These are phyloP conservation scores for Ophiobolus disseminans DNA, from an alignment of 2,329 filamentous ascomycete genomes.

Conservation along the genomic window DNA sequence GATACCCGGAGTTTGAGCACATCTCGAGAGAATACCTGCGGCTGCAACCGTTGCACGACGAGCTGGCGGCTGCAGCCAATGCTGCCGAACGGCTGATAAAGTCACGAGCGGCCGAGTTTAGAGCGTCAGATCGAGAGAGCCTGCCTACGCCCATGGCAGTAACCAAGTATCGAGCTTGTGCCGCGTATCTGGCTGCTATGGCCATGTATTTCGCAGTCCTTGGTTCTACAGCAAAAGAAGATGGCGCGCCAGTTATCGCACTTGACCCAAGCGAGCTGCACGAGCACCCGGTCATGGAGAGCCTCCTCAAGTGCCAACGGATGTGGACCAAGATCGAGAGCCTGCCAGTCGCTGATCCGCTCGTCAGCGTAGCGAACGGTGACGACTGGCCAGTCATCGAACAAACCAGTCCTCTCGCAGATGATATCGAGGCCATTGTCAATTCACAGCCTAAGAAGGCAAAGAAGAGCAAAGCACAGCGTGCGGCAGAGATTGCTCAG, in stretches of 20 bases:
- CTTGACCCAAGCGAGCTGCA: slow-evolving; percentile 80
- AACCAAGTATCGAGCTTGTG: slow-evolving; percentile 79
- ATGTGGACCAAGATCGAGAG: slow-evolving; percentile 79
- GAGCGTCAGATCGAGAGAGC: slow-evolving; percentile 13
- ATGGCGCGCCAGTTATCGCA: slow-evolving; percentile 60
- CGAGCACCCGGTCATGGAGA: slow-evolving; percentile 91
- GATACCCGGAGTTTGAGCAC: slow-evolving; percentile 92
- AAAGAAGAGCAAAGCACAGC: slow-evolving; percentile 58
- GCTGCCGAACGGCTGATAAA: slow-evolving; percentile 58
- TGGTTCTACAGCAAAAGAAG: slow-evolving; percentile 74
- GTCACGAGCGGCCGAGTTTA: slow-evolving; percentile 32
- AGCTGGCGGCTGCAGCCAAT: slow-evolving; percentile 65
- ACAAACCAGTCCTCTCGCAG: slow-evolving; percentile 39
- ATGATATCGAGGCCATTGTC: slow-evolving; percentile 44
- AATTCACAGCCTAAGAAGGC: slow-evolving; percentile 44
- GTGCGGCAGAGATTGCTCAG: slow-evolving; percentile 60
- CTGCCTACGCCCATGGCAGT: slow-evolving; percentile 42
- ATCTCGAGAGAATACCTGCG: slow-evolving; percentile 79
- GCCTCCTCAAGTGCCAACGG: slow-evolving; percentile 77
- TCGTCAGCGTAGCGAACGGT: slow-evolving; percentile 40
- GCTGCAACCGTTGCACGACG: slow-evolving; percentile 68
- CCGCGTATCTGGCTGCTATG: slow-evolving; percentile 84
- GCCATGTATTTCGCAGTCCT: slow-evolving; percentile 94
- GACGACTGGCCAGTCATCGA: slow-evolving; percentile 46
- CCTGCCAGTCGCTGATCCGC: slow-evolving; percentile 62